Conservation (phyloP, 441 rosid genomes). For the Adansonia gregorii region DNA sequence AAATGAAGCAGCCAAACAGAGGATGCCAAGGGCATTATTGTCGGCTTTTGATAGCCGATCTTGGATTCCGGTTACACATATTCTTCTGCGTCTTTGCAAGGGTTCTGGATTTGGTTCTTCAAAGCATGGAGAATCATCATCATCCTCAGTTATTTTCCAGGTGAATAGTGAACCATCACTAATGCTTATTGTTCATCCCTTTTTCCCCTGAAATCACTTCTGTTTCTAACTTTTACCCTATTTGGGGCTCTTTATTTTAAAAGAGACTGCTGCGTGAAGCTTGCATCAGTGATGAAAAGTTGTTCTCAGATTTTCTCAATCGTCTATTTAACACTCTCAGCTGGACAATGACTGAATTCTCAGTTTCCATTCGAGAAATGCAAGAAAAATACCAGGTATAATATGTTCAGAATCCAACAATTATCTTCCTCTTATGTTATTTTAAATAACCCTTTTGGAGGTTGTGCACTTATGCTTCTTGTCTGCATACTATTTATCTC, state of each 20-base stretch:
- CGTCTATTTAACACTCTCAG: constrained; percentile 91
- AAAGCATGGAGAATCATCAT: too few relatives aligned
- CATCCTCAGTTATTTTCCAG: too few relatives aligned
- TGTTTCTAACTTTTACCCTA: constrained; percentile 5
- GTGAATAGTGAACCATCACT: background rate
- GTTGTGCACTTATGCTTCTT: constrained; percentile 4
- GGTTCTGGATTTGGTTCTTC: constrained; percentile 37
- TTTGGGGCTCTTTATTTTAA: constrained; percentile 25
- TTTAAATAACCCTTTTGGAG: background rate
- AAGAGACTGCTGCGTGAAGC: constrained; percentile 82
- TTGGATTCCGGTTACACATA: constrained; percentile 94
- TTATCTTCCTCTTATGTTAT: background rate
- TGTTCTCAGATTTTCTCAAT: constrained; percentile 86
- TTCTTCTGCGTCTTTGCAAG: constrained; percentile 85
- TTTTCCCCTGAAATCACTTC: constrained; percentile 14
- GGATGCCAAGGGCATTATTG: constrained; percentile 77
- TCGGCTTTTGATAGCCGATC: constrained; percentile 95
- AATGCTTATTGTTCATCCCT: constrained; percentile 7
- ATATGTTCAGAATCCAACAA: background rate
- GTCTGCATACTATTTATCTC: background rate
- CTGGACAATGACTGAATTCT: constrained; percentile 97
- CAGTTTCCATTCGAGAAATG: constrained; percentile 89
- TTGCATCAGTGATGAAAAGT: constrained; percentile 61
- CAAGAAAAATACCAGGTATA: constrained; percentile 91
- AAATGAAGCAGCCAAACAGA: constrained; percentile 81